These are phyloP conservation scores for Buddleja alternifolia DNA, from an alignment of 257 asterid species.

Conservation along the genomic window DNA sequence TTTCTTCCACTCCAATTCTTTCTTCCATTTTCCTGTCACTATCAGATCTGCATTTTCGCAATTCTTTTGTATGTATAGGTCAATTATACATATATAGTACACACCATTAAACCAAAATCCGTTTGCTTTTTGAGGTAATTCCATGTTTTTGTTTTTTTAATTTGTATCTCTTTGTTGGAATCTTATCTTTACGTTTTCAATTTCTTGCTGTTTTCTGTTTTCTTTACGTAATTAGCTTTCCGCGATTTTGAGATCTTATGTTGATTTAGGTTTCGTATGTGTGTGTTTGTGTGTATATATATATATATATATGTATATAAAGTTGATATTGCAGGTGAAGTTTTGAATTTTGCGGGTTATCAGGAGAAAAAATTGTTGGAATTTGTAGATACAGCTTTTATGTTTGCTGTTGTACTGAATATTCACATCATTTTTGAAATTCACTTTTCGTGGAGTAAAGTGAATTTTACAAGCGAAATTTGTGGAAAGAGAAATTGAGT, in stretches of 20 bases:
- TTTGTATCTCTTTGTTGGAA: conserved; percentile 17
- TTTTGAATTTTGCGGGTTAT: no score
- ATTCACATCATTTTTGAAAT: no score
- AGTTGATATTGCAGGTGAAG: no score
- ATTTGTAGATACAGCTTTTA: no score
- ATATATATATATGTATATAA: no score
- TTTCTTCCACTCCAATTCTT: conserved; percentile 30
- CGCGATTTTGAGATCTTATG: neutral
- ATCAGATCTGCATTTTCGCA: conserved; percentile 57
- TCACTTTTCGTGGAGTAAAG: no score
- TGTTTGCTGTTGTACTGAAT: no score
- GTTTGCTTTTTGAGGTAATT: conserved; percentile 33
- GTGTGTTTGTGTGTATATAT: no score
- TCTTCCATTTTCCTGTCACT: conserved; percentile 45
- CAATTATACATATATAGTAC: conserved; percentile 34
- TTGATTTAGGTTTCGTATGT: no score
- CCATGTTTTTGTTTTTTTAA: conserved; percentile 25
- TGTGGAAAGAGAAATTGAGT: no score
- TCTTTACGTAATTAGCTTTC: neutral
- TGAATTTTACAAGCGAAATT: no score
- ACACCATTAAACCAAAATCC: conserved; percentile 10
- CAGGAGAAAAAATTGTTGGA: no score
- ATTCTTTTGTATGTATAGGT: conserved; percentile 24
- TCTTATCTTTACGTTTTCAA: conserved; percentile 24
- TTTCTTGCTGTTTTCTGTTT: conserved; percentile 21